Percentiles rank a stretch among this genome's conserved stretches.
Conservation (phyloP, 179 eudicot genomes). For the Corrigiola litoralis region DNA sequence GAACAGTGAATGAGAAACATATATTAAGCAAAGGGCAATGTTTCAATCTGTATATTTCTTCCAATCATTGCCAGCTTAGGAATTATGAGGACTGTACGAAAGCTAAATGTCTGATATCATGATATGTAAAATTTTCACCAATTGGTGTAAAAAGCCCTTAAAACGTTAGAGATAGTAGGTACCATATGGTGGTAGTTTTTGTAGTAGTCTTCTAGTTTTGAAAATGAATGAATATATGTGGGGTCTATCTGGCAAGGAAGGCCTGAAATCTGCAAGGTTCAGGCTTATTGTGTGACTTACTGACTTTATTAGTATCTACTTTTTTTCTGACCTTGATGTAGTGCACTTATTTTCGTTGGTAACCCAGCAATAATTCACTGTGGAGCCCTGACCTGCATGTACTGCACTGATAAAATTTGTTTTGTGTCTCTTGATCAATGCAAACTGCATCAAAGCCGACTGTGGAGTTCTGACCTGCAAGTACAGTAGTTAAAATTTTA, state of each 20-base stretch:
- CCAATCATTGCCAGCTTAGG: slow-evolving; percentile 26
- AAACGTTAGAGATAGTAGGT: slow-evolving; percentile 9
- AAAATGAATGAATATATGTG: slow-evolving; percentile 23
- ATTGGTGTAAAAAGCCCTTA: slow-evolving; percentile 13
- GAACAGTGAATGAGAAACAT: slow-evolving; percentile 39
- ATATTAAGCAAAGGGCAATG: not conserved
- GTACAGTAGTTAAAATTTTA: too few relatives aligned
- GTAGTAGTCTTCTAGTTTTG: not conserved
- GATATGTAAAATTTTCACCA: slow-evolving; percentile 14
- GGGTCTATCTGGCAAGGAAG: slow-evolving; percentile 15
- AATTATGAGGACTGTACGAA: not conserved
- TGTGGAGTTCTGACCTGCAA: too few relatives aligned
- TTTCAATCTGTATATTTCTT: slow-evolving; percentile 21
- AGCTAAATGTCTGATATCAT: not conserved
- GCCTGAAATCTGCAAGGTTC: slow-evolving; percentile 13
- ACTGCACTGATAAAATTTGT: slow-evolving; percentile 21
- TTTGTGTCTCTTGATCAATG: slow-evolving; percentile 7
- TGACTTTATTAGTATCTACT: slow-evolving; percentile 6
- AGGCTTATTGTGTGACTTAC: slow-evolving; percentile 27
- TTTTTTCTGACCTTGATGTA: slow-evolving; percentile 3
- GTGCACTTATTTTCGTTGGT: slow-evolving; percentile 15
- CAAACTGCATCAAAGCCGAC: slow-evolving; percentile 22
- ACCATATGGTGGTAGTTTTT: slow-evolving; percentile 25
- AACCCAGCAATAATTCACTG: slow-evolving; percentile 27
- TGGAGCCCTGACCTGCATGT: slow-evolving; percentile 17